These are phyloP conservation scores for Talaromyces sp. DNA, from an alignment of 2,329 filamentous ascomycete genomes.

Conservation along the genomic window DNA sequence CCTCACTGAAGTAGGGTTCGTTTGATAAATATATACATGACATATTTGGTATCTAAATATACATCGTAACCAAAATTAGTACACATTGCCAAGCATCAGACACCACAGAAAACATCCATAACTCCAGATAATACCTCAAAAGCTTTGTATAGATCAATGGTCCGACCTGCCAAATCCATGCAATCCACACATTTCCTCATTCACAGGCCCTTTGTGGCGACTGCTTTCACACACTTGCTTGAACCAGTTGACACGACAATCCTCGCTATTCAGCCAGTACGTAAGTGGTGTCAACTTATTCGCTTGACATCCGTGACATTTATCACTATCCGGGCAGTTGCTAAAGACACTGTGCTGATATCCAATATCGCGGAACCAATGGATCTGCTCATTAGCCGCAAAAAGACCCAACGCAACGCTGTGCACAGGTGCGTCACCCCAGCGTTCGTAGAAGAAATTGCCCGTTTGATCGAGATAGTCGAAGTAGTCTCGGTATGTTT, in stretches of 20 bases:
- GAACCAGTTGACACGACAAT: constrained; percentile 96
- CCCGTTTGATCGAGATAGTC: constrained; percentile 89
- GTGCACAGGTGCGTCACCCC: constrained; percentile 97
- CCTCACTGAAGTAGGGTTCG: not conserved
- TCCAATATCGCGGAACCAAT: constrained; percentile 99
- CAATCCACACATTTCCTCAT: constrained; percentile 16
- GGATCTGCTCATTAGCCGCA: constrained; percentile 83
- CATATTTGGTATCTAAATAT: constrained; percentile 5
- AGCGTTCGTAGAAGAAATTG: constrained; percentile 97
- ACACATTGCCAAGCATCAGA: not conserved
- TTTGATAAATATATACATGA: constrained; percentile 2
- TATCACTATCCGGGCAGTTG: constrained; percentile 95
- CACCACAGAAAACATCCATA: not conserved
- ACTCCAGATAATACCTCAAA: not conserved
- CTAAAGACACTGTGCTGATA: constrained; percentile 99
- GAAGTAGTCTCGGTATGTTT: constrained; percentile 92
- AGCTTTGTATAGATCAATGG: not conserved
- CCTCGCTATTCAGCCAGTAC: constrained; percentile 75
- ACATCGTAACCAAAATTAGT: not conserved
- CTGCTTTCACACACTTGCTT: constrained; percentile 61
- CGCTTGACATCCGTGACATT: constrained; percentile 79
- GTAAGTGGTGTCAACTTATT: constrained; percentile 72
- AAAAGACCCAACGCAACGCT: constrained; percentile 90
- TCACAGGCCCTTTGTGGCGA: constrained; percentile 4
- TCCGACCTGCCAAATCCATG: not conserved